Percentiles rank a stretch among this genome's conserved stretches.
Evolutionary conservation across 345 rosid genomes (phyloP).

Genomic region (Euphorbia peplus): DNA sequence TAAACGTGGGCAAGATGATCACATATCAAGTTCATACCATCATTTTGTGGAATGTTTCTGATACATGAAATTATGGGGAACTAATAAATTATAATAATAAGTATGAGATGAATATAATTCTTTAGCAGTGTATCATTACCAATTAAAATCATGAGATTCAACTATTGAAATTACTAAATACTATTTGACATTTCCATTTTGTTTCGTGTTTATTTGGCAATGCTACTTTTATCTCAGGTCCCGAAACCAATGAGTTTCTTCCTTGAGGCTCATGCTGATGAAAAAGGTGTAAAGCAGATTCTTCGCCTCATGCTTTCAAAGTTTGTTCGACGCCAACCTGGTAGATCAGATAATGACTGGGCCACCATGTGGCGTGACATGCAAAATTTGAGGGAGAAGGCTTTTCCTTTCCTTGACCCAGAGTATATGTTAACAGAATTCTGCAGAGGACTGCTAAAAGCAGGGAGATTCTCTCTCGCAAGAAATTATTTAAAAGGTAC

Average conservation of each 20-base stretch:
- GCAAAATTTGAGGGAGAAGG: slow-evolving; percentile 76
- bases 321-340: slow-evolving; percentile 79
- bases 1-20: background rate
- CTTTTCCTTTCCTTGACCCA: slow-evolving; percentile 81
- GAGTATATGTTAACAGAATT: slow-evolving; percentile 87
- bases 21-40: background rate
- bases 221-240: slow-evolving; percentile 49
- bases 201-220: slow-evolving; percentile 1
- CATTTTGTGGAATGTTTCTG: background rate
- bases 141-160: background rate
- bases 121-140: background rate
- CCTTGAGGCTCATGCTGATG: slow-evolving; percentile 74
- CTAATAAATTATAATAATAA: background rate
- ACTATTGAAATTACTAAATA: background rate
- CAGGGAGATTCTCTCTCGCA: slow-evolving; percentile 95
- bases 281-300: slow-evolving; percentile 84
- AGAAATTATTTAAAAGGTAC: slow-evolving; percentile 93
- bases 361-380: slow-evolving; percentile 96
- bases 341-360: slow-evolving; percentile 94
- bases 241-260: slow-evolving; percentile 80
- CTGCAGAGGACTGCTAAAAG: slow-evolving; percentile 94
- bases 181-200: background rate
- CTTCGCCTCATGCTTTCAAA: slow-evolving; percentile 91
- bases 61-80: background rate
- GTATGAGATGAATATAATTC: background rate